A percentile compares a stretch with the other conserved stretches of the same genome.
These are phyloP conservation scores for Acacia confusa DNA, from an alignment of 306 rosid genomes.

Conservation along the genomic window DNA sequence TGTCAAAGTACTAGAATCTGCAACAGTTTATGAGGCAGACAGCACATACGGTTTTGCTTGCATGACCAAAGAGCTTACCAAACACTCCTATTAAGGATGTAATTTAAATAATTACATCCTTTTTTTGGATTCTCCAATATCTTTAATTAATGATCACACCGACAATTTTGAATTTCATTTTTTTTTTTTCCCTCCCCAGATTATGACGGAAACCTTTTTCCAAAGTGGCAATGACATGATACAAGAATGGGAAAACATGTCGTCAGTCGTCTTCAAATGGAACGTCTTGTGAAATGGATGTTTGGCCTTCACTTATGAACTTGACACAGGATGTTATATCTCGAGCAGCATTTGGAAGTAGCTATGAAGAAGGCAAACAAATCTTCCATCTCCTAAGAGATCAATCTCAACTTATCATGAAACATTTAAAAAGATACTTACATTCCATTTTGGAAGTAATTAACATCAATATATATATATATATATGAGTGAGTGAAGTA, in stretches of 20 bases:
- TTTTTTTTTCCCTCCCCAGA: no score
- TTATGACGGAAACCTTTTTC: no score
- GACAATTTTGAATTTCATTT: no score
- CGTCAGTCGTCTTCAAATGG: no score
- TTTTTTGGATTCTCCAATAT: no score
- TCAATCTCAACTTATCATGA: background rate
- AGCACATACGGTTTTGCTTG: conserved; percentile 35
- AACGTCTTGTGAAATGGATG: conserved; percentile 6
- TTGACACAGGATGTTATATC: background rate
- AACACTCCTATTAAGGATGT: conserved; percentile 2
- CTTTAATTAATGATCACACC: no score
- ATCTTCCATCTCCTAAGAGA: conserved; percentile 31
- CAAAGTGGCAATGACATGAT: no score
- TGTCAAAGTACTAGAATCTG: conserved; percentile 30
- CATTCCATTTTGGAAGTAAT: conserved; percentile 35
- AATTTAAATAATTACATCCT: background rate
- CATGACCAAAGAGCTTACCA: background rate
- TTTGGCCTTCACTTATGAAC: background rate
- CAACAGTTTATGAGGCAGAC: conserved; percentile 28
- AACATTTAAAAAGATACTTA: background rate
- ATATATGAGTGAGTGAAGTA: no score
- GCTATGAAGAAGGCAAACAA: conserved; percentile 29
- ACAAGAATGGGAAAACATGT: no score
- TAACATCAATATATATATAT: no score
- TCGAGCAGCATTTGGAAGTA: background rate